A percentile compares a stretch with the other conserved stretches of the same genome.
Evolutionary conservation across 176 grass and related monocot species (phyloP).

Genomic region (Hordeum vulgare): DNA sequence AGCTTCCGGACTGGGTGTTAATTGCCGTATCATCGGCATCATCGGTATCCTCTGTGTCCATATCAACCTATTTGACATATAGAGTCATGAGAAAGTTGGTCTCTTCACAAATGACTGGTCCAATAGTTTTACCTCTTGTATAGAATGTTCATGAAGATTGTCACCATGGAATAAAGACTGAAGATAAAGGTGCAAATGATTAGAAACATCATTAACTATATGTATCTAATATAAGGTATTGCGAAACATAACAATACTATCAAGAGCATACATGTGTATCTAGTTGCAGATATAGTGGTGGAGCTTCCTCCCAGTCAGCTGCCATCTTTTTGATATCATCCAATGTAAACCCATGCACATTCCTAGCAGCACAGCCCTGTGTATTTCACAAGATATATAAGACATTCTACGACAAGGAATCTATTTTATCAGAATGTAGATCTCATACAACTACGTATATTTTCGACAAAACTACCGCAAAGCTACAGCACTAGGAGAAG

Average conservation of each 20-base stretch:
- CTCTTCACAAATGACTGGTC: conserved; percentile 3
- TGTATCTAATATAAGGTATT: conserved; percentile 2
- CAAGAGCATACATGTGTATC: conserved; percentile 68
- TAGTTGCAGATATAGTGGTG: conserved; percentile 67
- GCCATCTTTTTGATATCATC: conserved; percentile 87
- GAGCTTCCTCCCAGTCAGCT: conserved; percentile 81
- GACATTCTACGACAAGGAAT: not conserved
- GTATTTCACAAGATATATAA: conserved; percentile 34
- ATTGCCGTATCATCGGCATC: conserved; percentile 11
- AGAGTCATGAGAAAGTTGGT: not conserved
- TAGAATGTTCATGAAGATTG: conserved; percentile 64
- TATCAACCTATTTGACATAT: conserved; percentile 69
- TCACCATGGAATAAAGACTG: conserved; percentile 87
- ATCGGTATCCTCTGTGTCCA: conserved; percentile 80
- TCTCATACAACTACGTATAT: not conserved
- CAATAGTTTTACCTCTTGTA: conserved; percentile 76
- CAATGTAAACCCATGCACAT: conserved; percentile 83
- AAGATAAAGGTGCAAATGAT: conserved; percentile 25
- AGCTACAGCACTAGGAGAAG: not conserved
- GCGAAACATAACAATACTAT: not conserved
- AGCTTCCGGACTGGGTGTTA: conserved; percentile 26
- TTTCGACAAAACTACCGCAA: not conserved
- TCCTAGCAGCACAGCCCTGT: conserved; percentile 91
- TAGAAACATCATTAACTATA: conserved; percentile 17
- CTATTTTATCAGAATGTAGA: not conserved